phyloP scores from a whole-genome alignment of 2,329 filamentous ascomycete genomes.

The Aureobasidium vineae region DNA sequence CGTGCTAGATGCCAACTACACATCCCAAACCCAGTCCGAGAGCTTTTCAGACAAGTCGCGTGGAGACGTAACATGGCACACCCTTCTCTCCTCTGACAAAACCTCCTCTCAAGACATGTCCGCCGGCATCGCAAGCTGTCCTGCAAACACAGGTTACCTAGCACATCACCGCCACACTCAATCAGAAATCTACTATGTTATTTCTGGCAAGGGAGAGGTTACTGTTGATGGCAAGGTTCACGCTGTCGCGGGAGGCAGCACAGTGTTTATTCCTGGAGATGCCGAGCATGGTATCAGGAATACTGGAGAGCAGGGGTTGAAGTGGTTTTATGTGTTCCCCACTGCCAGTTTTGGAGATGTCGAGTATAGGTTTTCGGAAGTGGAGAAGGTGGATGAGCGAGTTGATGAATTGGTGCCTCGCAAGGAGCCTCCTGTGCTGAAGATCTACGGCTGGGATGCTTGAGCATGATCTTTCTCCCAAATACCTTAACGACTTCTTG shows the following conservation, averaged over 20 bases:
- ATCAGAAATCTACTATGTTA: constrained; percentile 48
- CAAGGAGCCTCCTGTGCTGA: constrained; percentile 10
- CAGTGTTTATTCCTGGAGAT: constrained; percentile 46
- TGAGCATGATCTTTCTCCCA: background rate
- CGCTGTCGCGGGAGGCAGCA: constrained; percentile 38
- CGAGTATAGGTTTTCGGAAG: constrained; percentile 27
- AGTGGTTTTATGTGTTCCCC: constrained; percentile 28
- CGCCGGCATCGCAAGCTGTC: constrained; percentile 42
- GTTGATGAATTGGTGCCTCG: constrained; percentile 9
- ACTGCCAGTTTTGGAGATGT: constrained; percentile 25
- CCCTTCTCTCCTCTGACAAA: constrained; percentile 40
- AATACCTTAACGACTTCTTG: background rate
- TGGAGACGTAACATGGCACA: constrained; percentile 42
- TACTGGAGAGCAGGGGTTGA: constrained; percentile 12
- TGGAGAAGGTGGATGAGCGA: background rate
- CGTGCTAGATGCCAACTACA: constrained; percentile 1
- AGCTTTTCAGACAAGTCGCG: constrained; percentile 2
- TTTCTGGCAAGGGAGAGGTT: constrained; percentile 41
- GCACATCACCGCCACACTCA: constrained; percentile 44
- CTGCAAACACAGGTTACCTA: constrained; percentile 38
- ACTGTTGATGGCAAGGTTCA: constrained; percentile 42
- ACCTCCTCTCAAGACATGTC: constrained; percentile 38
- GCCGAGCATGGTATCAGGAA: constrained; percentile 44
- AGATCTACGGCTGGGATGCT: constrained; percentile 14
- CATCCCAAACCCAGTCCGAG: background rate